These are phyloP conservation scores for Phytopythium mirpurense DNA, from an alignment of 352 stramenopile species.

Conservation along the genomic window DNA sequence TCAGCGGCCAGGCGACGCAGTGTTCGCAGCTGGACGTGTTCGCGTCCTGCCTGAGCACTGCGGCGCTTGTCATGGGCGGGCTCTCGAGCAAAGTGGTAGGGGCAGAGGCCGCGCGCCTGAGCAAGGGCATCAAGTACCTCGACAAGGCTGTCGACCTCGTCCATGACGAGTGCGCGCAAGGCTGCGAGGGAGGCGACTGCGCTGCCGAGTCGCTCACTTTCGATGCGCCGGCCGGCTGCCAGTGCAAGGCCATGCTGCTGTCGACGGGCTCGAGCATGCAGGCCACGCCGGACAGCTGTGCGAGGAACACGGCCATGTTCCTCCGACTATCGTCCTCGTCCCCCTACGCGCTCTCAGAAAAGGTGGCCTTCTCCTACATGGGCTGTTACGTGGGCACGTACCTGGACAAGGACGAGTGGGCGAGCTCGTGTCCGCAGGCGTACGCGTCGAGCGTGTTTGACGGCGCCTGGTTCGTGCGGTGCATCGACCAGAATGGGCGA, in stretches of 20 bases:
- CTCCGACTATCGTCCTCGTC: no score
- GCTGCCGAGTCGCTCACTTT: neutral
- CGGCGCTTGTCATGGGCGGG: neutral
- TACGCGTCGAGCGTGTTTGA: neutral
- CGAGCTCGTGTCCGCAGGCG: neutral
- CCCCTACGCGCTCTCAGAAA: neutral
- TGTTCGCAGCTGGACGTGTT: neutral
- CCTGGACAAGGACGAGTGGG: neutral
- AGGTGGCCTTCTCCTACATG: neutral
- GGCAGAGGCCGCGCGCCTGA: neutral
- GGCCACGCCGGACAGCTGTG: neutral
- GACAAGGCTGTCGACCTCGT: neutral
- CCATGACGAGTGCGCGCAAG: neutral
- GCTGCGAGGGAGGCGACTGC: neutral
- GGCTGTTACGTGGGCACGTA: constrained; percentile 1
- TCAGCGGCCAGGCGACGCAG: neutral
- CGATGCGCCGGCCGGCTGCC: neutral
- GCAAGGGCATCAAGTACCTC: neutral
- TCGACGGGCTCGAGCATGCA: neutral
- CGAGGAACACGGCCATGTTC: constrained; percentile 1
- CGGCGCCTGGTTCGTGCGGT: neutral
- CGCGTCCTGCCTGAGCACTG: neutral
- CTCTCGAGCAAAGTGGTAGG: neutral
- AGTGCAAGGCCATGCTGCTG: neutral
- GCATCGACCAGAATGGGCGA: neutral